Evolutionary conservation across 208 protist species (phyloP).

Genomic region (Blechomonas ayalai): DNA sequence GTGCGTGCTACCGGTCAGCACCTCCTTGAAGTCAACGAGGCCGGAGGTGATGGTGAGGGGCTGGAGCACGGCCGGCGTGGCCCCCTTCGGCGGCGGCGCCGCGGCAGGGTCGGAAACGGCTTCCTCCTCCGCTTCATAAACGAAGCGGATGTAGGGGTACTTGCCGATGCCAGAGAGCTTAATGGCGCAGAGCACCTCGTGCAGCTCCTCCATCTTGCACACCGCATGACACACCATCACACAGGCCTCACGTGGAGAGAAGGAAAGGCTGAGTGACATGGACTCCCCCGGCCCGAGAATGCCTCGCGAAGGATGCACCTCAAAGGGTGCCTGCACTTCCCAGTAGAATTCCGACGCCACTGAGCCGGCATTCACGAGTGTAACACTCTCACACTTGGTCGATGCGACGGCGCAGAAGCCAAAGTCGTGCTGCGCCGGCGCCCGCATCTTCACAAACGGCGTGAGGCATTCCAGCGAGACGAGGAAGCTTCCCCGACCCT

Average conservation of each 20-base stretch:
- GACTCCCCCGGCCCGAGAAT: slow-evolving; percentile 36
- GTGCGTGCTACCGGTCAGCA: slow-evolving; percentile 17
- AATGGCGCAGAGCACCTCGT: slow-evolving; percentile 46
- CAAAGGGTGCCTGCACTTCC: slow-evolving; percentile 69
- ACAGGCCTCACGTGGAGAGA: slow-evolving; percentile 69
- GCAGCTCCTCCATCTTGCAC: slow-evolving; percentile 46
- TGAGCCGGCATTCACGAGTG: slow-evolving; percentile 75
- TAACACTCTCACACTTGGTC: slow-evolving; percentile 42
- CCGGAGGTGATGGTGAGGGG: slow-evolving; percentile 1
- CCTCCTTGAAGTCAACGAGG: slow-evolving; percentile 33
- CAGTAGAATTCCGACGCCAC: slow-evolving; percentile 71
- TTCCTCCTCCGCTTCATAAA: neutral
- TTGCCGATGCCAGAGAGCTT: slow-evolving; percentile 89
- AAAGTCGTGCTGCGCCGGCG: slow-evolving; percentile 77
- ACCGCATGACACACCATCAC: slow-evolving; percentile 73
- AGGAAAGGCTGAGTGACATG: slow-evolving; percentile 37
- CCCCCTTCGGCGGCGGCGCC: neutral
- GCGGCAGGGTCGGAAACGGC: slow-evolving; percentile 2
- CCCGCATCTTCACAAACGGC: slow-evolving; percentile 62
- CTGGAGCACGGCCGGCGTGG: neutral
- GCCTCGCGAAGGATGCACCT: slow-evolving; percentile 41
- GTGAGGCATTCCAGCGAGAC: slow-evolving; percentile 73
- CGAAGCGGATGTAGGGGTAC: slow-evolving; percentile 62
- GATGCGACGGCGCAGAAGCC: slow-evolving; percentile 66
- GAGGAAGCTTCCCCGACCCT: slow-evolving; percentile 67